Base-by-base conservation (phyloP, 345 rosid genomes). In the Pistacia integerrima region DNA sequence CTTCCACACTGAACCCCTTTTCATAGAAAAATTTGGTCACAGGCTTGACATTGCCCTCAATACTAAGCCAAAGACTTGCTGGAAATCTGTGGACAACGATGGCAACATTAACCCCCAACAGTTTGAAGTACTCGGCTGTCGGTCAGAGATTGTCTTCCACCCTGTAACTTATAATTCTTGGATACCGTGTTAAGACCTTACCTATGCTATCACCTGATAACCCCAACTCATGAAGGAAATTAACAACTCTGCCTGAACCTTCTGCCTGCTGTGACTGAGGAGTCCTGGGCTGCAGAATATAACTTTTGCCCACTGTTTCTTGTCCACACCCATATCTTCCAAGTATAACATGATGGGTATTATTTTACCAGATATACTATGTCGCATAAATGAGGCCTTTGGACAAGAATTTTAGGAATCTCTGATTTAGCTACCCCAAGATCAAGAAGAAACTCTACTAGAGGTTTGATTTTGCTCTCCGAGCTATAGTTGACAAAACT, bases 311-410 rank as follows among this genome's bases (percentile, higher is more conserved):
- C 57, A 52, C 57, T 52, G 16, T 52, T 52, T 52, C 57, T 91
- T 89, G 76, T 93, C 92, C 14, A 93, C 87, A 0, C 98, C 98
- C 70, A 93, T 64, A 12, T 82, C 78, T 84, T 93, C 98, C 2
- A 91, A 84, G 59, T 84, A 88, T 57, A 73, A 64, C 98, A 93
- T 91, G 44, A 93, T 90, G 4, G 98, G 98, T 61, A 83, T 88
- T 28, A 93, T 82, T 63, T 93, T 90, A 6, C 88, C 88, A 0
- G 89, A 75, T 17, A 93, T 74, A 82, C 98, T 93, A 22, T 90
- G 88, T 72, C 97, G 55, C 97, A 91, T 0, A 93, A 73, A 77
- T 91, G 97, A 41, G 98, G 97, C 54, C 97, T 86, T 83, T 88
- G 90, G 71, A 78, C 72, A 41, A 93, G 85, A 74, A 91, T 89